Evolutionary conservation across 2,329 filamentous ascomycete genomes (phyloP), one percentile per base, ranked within the genome.

Genomic region (Calonectria hawksworthii): DNA sequence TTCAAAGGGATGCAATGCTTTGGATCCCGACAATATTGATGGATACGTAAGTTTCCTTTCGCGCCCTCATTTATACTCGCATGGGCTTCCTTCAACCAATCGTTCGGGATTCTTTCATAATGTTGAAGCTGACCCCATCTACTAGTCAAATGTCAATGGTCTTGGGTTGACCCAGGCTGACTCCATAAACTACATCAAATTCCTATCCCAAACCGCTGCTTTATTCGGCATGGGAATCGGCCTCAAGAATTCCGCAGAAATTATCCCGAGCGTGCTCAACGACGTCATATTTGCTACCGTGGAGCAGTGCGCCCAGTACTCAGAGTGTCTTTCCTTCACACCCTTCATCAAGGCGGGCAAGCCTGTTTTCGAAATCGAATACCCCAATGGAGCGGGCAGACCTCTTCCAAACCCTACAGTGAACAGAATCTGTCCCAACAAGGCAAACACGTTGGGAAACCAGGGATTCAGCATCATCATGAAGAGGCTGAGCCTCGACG

Each of bases 321-420:
- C 84, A 4, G 92, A 94, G 82, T 94, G 93, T 81, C 84, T 85
- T 44, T 88, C 84, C 1, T 94, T 92, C 81, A 83, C 85, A 2
- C 83, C 88, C 4, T 94, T 94, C 79, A 88, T 93, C 71, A 79
- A 88, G 14, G 89, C 88, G 5, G 87, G 87, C 41, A 94, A 94
- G 83, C 93, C 93, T 1, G 93, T 95, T 38, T 94, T 94, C 81
- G 90, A 94, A 81, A 93, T 95, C 76, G 93, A 95, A 85, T 95
- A 95, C 80, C 92, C 92, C 4, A 86, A 89, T 52, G 88, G 86
- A 10, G 88, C 88, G 10, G 83, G 83, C 83, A 72, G 77, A 2
- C 80, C 83, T 4, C 64, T 78, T 4, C 72, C 76, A 28, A 75
- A 84, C 75, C 81, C 86, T 75, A 74, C 82, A 3, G 79, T 82